Conservation (phyloP, 306 rosid genomes). For the Trichosanthes cucumerina region DNA sequence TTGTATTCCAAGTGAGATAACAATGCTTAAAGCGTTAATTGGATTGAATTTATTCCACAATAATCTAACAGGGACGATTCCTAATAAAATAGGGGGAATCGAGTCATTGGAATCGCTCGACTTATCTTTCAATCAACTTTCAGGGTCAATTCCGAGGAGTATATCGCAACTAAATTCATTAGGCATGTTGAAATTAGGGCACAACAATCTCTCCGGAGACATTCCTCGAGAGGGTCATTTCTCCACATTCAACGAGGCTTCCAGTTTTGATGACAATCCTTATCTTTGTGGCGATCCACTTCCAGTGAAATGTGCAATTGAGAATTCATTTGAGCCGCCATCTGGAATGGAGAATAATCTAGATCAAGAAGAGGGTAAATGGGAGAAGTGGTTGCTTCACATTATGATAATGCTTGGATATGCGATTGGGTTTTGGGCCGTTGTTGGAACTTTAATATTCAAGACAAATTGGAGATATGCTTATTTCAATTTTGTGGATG, state of each 20-base stretch:
- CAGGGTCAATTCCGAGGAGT: background rate
- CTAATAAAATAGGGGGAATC: background rate
- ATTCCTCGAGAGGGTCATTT: background rate
- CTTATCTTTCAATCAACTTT: background rate
- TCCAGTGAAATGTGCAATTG: background rate
- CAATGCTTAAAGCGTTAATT: background rate
- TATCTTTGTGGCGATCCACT: background rate
- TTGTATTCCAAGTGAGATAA: background rate
- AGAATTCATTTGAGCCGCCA: background rate
- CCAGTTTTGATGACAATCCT: background rate
- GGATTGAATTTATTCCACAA: background rate
- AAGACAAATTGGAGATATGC: background rate
- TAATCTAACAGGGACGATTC: background rate
- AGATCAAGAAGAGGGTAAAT: background rate
- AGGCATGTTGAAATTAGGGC: background rate
- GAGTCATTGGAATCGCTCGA: background rate
- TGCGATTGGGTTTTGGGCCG: background rate
- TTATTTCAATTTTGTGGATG: background rate
- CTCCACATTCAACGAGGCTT: background rate
- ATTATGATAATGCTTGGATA: background rate
- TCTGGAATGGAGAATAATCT: background rate
- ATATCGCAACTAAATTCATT: background rate
- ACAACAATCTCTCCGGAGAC: background rate
- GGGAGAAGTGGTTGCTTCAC: constrained; percentile 3
- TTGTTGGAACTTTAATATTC: background rate